Conservation (phyloP, 768 basidiomycete genomes). For the Trametes cingulata region DNA sequence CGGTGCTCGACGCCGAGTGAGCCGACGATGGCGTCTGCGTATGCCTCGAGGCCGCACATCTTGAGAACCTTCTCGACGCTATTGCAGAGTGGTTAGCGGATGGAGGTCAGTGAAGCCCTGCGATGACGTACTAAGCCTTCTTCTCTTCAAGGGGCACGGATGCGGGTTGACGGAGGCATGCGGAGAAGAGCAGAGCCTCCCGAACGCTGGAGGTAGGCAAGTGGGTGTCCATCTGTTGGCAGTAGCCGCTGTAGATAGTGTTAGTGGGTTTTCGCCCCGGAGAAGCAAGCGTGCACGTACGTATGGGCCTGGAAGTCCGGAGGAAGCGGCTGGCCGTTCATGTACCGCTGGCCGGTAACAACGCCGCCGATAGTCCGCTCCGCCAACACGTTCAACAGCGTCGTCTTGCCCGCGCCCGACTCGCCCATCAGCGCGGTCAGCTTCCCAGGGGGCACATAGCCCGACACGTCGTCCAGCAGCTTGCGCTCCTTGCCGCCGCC, state of each 20-base stretch:
- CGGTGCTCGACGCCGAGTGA: slow-evolving; percentile 68
- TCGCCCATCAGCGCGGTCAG: slow-evolving; percentile 78
- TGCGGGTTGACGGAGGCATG: slow-evolving; percentile 72
- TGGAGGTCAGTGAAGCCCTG: too few relatives aligned
- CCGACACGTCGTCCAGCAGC: slow-evolving; percentile 73
- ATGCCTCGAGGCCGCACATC: slow-evolving; percentile 65
- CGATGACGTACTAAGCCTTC: slow-evolving; percentile 64
- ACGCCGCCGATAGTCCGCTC: slow-evolving; percentile 40
- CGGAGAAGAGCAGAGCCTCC: slow-evolving; percentile 80
- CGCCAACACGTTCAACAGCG: slow-evolving; percentile 49
- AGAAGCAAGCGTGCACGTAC: slow-evolving; percentile 4
- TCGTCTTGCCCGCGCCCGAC: slow-evolving; percentile 57
- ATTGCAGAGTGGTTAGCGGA: background rate
- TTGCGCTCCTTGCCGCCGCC: slow-evolving; percentile 42
- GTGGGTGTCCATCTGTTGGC: slow-evolving; percentile 86
- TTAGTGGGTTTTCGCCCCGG: background rate
- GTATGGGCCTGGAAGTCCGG: slow-evolving; percentile 59
- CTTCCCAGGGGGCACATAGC: slow-evolving; percentile 80
- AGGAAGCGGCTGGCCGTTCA: slow-evolving; percentile 47
- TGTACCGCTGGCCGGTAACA: slow-evolving; percentile 43
- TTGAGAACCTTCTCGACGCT: slow-evolving; percentile 57
- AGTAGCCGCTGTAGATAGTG: slow-evolving; percentile 59
- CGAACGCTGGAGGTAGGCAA: slow-evolving; percentile 73
- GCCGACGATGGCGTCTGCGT: slow-evolving; percentile 69
- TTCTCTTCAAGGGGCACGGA: slow-evolving; percentile 69